Evolutionary conservation across 2,329 filamentous ascomycete genomes (phyloP).

Genomic region (Beauveria sp.): DNA sequence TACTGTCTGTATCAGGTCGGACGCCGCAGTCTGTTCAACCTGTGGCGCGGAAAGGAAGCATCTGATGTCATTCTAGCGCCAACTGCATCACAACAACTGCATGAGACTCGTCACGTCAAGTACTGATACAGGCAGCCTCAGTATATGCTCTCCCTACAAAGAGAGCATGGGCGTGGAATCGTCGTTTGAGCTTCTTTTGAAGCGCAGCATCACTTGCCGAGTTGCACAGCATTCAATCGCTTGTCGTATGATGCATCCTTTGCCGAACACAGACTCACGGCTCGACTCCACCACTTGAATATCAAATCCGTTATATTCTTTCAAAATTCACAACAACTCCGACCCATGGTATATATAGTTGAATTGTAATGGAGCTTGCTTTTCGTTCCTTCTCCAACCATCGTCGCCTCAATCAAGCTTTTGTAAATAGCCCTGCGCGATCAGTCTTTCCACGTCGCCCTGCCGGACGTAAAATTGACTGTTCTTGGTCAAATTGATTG

Average conservation of each 20-base stretch:
- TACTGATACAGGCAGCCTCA: not conserved
- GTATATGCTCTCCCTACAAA: not conserved
- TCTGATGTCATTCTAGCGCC: too few species aligned
- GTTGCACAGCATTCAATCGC: not conserved
- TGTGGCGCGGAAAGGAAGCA: not conserved
- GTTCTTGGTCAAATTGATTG: slow-evolving; percentile 94
- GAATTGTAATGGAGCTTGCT: not conserved
- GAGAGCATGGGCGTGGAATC: too few species aligned
- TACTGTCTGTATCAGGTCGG: not conserved
- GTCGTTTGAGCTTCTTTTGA: too few species aligned
- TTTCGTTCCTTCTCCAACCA: not conserved
- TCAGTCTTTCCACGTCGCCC: slow-evolving; percentile 89
- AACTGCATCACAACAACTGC: not conserved
- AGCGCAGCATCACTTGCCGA: not conserved
- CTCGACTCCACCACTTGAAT: not conserved
- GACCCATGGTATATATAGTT: not conserved
- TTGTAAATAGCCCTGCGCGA: slow-evolving; percentile 90
- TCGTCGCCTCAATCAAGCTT: slow-evolving; percentile 62
- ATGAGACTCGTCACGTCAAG: not conserved
- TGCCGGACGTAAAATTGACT: slow-evolving; percentile 96
- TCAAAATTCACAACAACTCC: not conserved
- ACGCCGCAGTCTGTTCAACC: too few species aligned
- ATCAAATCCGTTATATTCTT: not conserved
- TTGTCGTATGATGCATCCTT: not conserved
- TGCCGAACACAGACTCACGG: not conserved